A percentile compares a stretch with the other conserved stretches of the same genome.
Evolutionary conservation across 208 protist genomes (phyloP).

Genomic region (Acanthamoeba sp.): DNA sequence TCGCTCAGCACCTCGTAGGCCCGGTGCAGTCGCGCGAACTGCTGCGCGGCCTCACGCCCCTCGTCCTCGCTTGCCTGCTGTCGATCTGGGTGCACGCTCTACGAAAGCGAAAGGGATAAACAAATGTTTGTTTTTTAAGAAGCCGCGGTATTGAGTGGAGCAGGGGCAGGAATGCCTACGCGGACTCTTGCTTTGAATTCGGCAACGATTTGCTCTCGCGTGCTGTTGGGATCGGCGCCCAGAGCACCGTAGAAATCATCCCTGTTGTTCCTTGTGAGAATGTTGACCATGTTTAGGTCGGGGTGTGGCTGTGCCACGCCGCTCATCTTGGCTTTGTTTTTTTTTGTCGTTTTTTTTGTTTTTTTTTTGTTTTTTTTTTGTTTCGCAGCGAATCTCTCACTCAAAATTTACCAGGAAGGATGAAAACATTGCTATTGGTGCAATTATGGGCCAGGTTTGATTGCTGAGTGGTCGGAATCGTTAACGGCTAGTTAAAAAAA

Average conservation of each 20-base stretch:
- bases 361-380: too few species aligned
- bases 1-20: constrained; percentile 68
- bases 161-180: too few species aligned
- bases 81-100: constrained; percentile 33
- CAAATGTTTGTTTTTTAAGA: too few species aligned
- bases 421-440: too few species aligned
- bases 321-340: constrained; percentile 25
- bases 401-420: too few species aligned
- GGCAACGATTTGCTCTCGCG: constrained; percentile 29
- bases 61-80: neutral
- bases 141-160: too few species aligned
- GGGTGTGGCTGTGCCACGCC: constrained; percentile 4
- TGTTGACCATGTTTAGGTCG: neutral
- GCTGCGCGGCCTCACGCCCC: neutral
- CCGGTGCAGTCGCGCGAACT: neutral
- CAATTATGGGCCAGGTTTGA: neutral
- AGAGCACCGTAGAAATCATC: constrained; percentile 8
- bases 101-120: neutral
- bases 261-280: neutral
- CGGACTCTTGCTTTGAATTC: constrained; percentile 51
- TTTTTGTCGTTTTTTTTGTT: too few species aligned
- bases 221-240: constrained; percentile 43
- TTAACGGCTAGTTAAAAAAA: constrained; percentile 2
- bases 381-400: too few species aligned
- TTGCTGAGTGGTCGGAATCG: neutral